phyloP scores from a whole-genome alignment of 106 monocot genomes.

The Apostasia ramifera region DNA sequence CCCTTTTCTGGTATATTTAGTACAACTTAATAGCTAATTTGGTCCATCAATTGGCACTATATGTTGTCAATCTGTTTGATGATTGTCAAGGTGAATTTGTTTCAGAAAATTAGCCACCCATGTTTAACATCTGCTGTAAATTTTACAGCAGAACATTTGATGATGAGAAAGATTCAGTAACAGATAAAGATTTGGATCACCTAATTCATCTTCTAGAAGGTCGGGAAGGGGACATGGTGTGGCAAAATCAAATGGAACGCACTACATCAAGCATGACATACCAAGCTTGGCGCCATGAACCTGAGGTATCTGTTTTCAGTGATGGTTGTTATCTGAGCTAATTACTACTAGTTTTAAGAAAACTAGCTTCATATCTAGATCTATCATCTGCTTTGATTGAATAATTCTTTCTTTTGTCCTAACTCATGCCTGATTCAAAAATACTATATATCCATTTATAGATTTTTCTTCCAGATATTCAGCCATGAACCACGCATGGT shows the following conservation, averaged over 20 bases:
- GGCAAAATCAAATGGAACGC: conserved; percentile 69
- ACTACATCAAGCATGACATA: conserved; percentile 68
- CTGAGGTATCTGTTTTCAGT: conserved; percentile 37
- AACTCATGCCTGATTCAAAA: not conserved
- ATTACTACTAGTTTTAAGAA: not conserved
- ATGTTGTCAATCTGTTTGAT: no score
- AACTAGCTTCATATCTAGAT: no score
- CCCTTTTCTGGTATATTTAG: not conserved
- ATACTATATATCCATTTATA: not conserved
- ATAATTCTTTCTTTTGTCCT: not conserved
- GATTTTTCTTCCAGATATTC: not conserved
- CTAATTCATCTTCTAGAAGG: conserved; percentile 50
- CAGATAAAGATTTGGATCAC: conserved; percentile 57
- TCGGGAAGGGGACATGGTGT: conserved; percentile 35
- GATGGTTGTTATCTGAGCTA: not conserved
- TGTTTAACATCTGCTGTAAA: no score
- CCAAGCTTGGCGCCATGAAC: conserved; percentile 79
- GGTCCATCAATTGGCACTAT: not conserved
- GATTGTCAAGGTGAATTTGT: not conserved
- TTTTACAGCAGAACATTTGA: conserved; percentile 16
- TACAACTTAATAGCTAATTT: not conserved
- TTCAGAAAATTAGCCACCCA: not conserved
- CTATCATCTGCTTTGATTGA: no score
- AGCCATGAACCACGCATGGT: not conserved
- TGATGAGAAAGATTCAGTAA: conserved; percentile 35